phyloP scores from a whole-genome alignment of 352 stramenopile species.

The Globisporangium middletonii region DNA sequence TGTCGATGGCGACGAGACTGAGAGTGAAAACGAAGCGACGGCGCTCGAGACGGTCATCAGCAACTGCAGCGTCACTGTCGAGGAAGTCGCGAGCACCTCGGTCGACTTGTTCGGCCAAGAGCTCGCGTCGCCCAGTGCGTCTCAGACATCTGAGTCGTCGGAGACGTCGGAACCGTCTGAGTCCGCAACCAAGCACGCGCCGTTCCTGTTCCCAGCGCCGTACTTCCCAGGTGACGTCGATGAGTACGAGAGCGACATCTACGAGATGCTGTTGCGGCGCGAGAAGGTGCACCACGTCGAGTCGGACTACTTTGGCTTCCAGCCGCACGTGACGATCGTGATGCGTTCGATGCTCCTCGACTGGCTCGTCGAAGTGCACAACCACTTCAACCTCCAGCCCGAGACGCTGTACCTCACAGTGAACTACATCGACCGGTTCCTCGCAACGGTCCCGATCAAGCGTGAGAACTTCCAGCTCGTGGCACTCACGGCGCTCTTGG shows the following conservation, averaged over 20 bases:
- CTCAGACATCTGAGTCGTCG: not conserved
- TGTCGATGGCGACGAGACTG: slow-evolving; percentile 12
- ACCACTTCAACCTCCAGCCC: slow-evolving; percentile 96
- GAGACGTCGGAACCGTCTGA: not conserved
- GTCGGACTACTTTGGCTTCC: slow-evolving; percentile 41
- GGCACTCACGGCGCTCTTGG: slow-evolving; percentile 92
- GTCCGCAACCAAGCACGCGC: slow-evolving; percentile 5
- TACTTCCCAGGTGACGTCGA: slow-evolving; percentile 38
- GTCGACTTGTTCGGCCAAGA: slow-evolving; percentile 11
- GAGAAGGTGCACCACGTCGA: slow-evolving; percentile 43
- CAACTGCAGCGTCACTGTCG: slow-evolving; percentile 1
- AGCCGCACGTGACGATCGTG: slow-evolving; percentile 41
- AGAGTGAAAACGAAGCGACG: slow-evolving; percentile 11
- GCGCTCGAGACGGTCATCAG: not conserved
- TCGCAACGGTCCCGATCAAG: slow-evolving; percentile 85
- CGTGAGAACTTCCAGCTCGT: slow-evolving; percentile 97
- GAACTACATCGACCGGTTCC: slow-evolving; percentile 98
- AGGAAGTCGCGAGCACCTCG: not conserved
- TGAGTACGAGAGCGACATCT: slow-evolving; percentile 51
- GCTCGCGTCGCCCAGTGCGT: not conserved
- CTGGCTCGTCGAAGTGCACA: slow-evolving; percentile 94
- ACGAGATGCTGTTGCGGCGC: slow-evolving; percentile 34
- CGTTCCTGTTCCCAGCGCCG: slow-evolving; percentile 15
- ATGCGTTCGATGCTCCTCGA: slow-evolving; percentile 74
- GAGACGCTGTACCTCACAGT: slow-evolving; percentile 98